Evolutionary conservation across 352 stramenopile genomes (phyloP).

Genomic region (Globisporangium perplexum): DNA sequence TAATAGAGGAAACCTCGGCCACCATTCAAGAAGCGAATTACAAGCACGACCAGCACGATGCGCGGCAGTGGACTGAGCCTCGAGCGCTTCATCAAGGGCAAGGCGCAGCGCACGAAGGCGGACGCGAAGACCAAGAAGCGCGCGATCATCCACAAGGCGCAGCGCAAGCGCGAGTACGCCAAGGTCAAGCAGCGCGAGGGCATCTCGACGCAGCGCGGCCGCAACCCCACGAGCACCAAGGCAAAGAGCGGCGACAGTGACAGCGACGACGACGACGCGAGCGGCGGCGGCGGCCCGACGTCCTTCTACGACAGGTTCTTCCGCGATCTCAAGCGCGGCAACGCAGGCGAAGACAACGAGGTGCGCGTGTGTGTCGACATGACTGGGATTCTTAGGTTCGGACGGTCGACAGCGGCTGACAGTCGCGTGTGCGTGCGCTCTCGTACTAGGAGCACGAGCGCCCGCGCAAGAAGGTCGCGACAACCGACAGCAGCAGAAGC

Average conservation of each 20-base stretch:
- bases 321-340: constrained; percentile 41
- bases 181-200: constrained; percentile 72
- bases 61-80: constrained; percentile 76
- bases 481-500: constrained; percentile 15
- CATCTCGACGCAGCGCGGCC: constrained; percentile 13
- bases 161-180: constrained; percentile 69
- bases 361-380: neutral
- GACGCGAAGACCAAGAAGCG: constrained; percentile 85
- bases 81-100: constrained; percentile 85
- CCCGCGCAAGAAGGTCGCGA: constrained; percentile 1
- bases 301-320: constrained; percentile 86
- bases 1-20: neutral
- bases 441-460: neutral
- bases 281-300: constrained; percentile 13
- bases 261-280: constrained; percentile 6
- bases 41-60: too few relatives aligned
- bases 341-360: constrained; percentile 21
- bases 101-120: constrained; percentile 70
- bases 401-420: too few relatives aligned
- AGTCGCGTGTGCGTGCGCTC: neutral
- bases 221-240: constrained; percentile 4
- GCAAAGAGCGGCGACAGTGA: constrained; percentile 5
- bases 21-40: too few relatives aligned
- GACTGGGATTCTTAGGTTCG: too few relatives aligned
- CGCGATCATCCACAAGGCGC: constrained; percentile 73